phyloP scores from a whole-genome alignment of 2,329 filamentous ascomycete genomes.

The Penicillium sp. region DNA sequence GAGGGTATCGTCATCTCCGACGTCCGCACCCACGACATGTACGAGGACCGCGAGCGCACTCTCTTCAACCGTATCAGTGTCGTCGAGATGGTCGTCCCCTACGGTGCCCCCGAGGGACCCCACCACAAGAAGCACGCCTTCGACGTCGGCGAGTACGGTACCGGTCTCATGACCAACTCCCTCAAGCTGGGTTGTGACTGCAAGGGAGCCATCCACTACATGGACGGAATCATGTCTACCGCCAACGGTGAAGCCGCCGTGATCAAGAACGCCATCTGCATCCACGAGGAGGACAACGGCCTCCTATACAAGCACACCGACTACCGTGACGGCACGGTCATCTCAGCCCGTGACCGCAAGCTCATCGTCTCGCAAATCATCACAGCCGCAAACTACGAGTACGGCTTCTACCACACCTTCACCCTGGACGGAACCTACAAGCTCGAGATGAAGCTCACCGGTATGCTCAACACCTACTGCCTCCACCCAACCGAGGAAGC shows the following conservation, averaged over 20 bases:
- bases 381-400: slow-evolving; percentile 93
- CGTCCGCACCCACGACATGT: slow-evolving; percentile 28
- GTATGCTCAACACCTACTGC: slow-evolving; percentile 86
- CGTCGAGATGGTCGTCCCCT: slow-evolving; percentile 31
- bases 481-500: slow-evolving; percentile 77
- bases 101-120: slow-evolving; percentile 27
- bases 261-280: slow-evolving; percentile 30
- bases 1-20: slow-evolving; percentile 61
- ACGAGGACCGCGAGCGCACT: slow-evolving; percentile 30
- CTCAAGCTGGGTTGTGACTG: slow-evolving; percentile 32
- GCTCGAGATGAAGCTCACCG: slow-evolving; percentile 84
- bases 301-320: slow-evolving; percentile 73
- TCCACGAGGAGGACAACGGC: slow-evolving; percentile 33
- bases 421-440: slow-evolving; percentile 88
- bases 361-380: slow-evolving; percentile 87
- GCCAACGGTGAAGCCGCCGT: slow-evolving; percentile 24
- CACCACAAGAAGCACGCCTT: slow-evolving; percentile 33
- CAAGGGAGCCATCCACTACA: slow-evolving; percentile 32
- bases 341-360: slow-evolving; percentile 81
- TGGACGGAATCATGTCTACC: slow-evolving; percentile 27
- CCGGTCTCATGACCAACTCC: slow-evolving; percentile 30
- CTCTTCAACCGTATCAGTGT: slow-evolving; percentile 33
- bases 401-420: slow-evolving; percentile 81
- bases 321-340: slow-evolving; percentile 81
- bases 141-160: slow-evolving; percentile 30